phyloP scores from a whole-genome alignment of 2,329 filamentous ascomycete species.

The Ilyonectria mors-panacis region DNA sequence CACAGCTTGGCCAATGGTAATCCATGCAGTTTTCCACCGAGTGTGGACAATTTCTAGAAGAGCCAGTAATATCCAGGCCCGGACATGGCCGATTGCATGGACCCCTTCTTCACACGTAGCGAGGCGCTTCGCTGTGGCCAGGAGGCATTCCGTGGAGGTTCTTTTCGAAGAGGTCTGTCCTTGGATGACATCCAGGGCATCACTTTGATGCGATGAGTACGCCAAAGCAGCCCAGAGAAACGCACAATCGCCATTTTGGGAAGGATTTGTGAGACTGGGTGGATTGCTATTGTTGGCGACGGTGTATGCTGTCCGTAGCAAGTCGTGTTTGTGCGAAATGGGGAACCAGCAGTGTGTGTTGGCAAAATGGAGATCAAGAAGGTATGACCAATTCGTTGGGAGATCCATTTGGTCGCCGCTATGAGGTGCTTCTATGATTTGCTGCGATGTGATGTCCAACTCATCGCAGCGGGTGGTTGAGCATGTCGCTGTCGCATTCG shows the following conservation, averaged over 20 bases:
- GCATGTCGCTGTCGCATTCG: background rate
- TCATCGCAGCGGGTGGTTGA: background rate
- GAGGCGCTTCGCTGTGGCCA: slow-evolving; percentile 1
- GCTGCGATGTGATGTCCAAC: background rate
- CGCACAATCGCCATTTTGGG: slow-evolving; percentile 12
- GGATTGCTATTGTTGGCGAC: slow-evolving; percentile 6
- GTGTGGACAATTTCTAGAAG: slow-evolving; percentile 10
- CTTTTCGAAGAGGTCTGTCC: background rate
- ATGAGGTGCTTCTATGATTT: no score
- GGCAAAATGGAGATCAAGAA: slow-evolving; percentile 24
- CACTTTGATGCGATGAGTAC: slow-evolving; percentile 18
- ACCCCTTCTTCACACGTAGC: background rate
- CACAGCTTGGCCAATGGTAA: slow-evolving; percentile 10
- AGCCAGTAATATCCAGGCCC: slow-evolving; percentile 20
- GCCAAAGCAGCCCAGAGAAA: slow-evolving; percentile 24
- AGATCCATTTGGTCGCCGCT: background rate
- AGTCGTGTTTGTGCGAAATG: slow-evolving; percentile 26
- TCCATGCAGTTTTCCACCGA: slow-evolving; percentile 21
- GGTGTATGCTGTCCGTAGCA: slow-evolving; percentile 25
- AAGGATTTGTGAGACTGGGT: background rate
- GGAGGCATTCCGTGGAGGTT: background rate
- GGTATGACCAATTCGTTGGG: slow-evolving; percentile 20
- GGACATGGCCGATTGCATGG: slow-evolving; percentile 25
- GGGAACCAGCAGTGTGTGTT: slow-evolving; percentile 33
- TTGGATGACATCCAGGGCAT: background rate